Percentiles rank a stretch among this genome's conserved stretches.
Evolutionary conservation across 352 stramenopile genomes (phyloP).

Genomic region (Phytophthora megakarya): DNA sequence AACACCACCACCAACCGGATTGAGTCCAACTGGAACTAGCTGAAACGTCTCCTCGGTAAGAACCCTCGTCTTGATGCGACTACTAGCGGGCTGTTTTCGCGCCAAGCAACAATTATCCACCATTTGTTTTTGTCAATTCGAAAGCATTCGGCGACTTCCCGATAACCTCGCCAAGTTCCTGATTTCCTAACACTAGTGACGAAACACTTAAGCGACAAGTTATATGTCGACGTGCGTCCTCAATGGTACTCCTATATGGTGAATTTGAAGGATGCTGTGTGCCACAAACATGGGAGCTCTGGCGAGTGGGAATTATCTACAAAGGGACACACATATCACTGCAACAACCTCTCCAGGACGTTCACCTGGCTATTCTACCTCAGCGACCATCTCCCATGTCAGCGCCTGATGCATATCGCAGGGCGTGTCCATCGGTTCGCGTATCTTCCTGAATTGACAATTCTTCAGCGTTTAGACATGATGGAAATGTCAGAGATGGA

Average conservation of each 20-base stretch:
- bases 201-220: neutral
- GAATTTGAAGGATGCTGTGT: neutral
- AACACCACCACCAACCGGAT: slow-evolving; percentile 17
- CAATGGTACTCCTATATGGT: slow-evolving; percentile 13
- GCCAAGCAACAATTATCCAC: slow-evolving; percentile 11
- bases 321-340: neutral
- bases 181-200: neutral
- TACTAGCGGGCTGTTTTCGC: neutral
- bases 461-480: slow-evolving; percentile 1
- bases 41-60: slow-evolving; percentile 11
- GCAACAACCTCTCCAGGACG: slow-evolving; percentile 1
- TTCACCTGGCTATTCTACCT: slow-evolving; percentile 9
- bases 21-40: slow-evolving; percentile 15
- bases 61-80: neutral
- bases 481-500: neutral
- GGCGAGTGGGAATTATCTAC: slow-evolving; percentile 5
- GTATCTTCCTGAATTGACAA: neutral
- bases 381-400: slow-evolving; percentile 10
- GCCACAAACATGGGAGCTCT: neutral
- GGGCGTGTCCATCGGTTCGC: neutral
- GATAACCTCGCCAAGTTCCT: neutral
- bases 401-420: neutral
- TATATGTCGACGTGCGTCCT: neutral
- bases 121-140: neutral
- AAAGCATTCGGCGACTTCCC: neutral